These are phyloP conservation scores for Colletotrichum sp. DNA, from an alignment of 2,329 filamentous ascomycete species.

Conservation along the genomic window DNA sequence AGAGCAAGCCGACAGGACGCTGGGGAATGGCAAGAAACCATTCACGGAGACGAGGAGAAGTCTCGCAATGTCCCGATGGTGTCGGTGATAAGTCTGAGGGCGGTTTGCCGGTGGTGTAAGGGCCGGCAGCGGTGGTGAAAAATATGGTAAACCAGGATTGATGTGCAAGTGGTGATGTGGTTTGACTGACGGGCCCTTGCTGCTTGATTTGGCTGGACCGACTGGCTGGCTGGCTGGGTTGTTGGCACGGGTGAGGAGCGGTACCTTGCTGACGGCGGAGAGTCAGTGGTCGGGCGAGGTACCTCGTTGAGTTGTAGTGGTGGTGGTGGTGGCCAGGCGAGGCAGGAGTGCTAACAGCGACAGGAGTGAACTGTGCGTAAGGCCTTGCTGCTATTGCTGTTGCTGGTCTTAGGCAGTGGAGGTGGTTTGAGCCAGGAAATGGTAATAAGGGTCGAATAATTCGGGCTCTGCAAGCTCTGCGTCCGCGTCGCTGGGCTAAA, in stretches of 20 bases:
- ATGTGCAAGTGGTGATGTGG: conserved; percentile 22
- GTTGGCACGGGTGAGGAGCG: neutral
- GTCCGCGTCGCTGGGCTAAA: neutral
- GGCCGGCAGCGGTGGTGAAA: conserved; percentile 4
- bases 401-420: neutral
- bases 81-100: neutral
- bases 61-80: neutral
- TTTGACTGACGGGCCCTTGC: conserved; percentile 6
- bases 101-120: neutral
- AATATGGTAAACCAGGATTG: conserved; percentile 13
- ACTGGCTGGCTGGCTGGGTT: neutral
- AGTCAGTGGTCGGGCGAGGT: neutral
- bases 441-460: neutral
- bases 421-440: neutral
- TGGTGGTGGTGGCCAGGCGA: neutral
- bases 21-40: neutral
- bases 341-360: neutral
- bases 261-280: neutral
- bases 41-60: neutral
- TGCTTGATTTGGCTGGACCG: neutral
- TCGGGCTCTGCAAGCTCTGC: neutral
- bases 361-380: neutral
- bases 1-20: neutral
- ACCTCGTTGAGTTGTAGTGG: neutral
- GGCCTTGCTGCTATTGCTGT: neutral